These are phyloP conservation scores for Vitis hybrid DNA, from an alignment of 177 flowering plant species.

Conservation along the genomic window DNA sequence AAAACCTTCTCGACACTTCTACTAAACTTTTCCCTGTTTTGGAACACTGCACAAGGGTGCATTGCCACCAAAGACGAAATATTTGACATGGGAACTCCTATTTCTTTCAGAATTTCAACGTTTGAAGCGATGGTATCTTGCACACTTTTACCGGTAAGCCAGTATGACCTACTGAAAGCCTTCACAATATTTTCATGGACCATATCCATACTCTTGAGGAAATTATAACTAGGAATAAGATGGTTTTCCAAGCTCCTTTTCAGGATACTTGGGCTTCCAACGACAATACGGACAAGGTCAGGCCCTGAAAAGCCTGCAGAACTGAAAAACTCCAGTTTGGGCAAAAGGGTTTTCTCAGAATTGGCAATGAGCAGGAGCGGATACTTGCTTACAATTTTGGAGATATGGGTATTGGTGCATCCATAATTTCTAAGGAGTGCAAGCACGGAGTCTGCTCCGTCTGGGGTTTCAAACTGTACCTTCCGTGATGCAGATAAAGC, in stretches of 20 bases:
- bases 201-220: background rate
- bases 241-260: no score
- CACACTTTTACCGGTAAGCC: background rate
- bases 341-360: conserved; percentile 15
- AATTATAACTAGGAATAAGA: background rate
- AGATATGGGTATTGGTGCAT: conserved; percentile 22
- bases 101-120: background rate
- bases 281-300: no score
- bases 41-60: background rate
- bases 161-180: background rate
- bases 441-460: conserved; percentile 15
- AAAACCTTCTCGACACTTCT: background rate
- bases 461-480: conserved; percentile 7
- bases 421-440: conserved; percentile 14
- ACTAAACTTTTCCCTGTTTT: background rate
- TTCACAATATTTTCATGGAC: background rate
- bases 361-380: conserved; percentile 4
- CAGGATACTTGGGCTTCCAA: no score
- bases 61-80: background rate
- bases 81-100: background rate
- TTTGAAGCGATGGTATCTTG: background rate
- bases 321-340: no score
- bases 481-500: conserved; percentile 10
- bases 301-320: no score
- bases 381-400: conserved; percentile 4